Conservation (phyloP, 345 rosid genomes). For the Garcia nutans region DNA sequence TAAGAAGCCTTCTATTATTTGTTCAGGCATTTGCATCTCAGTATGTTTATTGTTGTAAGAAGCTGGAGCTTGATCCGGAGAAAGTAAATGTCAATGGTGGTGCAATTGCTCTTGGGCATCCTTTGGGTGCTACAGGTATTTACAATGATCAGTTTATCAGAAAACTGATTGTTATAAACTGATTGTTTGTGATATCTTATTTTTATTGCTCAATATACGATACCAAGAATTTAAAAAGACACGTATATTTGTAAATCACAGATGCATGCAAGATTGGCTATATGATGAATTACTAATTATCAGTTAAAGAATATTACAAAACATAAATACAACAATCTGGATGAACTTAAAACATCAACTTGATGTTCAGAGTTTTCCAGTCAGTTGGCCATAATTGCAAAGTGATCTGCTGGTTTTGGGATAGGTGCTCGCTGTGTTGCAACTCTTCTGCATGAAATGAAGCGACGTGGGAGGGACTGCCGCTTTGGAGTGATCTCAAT, state of each 20-base stretch:
- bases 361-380: neutral
- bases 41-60: conserved; percentile 75
- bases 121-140: conserved; percentile 91
- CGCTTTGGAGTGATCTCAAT: conserved; percentile 88
- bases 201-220: conserved; percentile 4
- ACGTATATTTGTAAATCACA: too few relatives aligned
- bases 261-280: neutral
- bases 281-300: neutral
- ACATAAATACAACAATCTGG: neutral
- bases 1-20: conserved; percentile 8
- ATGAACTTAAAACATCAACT: neutral
- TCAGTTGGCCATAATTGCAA: conserved; percentile 11
- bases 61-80: conserved; percentile 62
- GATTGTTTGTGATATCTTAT: neutral
- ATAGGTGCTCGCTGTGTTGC: conserved; percentile 89
- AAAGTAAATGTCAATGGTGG: conserved; percentile 97
- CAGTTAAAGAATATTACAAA: neutral
- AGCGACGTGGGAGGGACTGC: conserved; percentile 80
- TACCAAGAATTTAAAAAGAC: neutral
- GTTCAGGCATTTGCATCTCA: conserved; percentile 96
- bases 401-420: conserved; percentile 10
- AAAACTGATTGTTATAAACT: conserved; percentile 16
- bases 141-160: neutral
- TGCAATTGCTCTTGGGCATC: conserved; percentile 94
- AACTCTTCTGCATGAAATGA: conserved; percentile 86